These are phyloP conservation scores for Alternaria sp. DNA, from an alignment of 2,329 filamentous ascomycete species.

Conservation along the genomic window DNA sequence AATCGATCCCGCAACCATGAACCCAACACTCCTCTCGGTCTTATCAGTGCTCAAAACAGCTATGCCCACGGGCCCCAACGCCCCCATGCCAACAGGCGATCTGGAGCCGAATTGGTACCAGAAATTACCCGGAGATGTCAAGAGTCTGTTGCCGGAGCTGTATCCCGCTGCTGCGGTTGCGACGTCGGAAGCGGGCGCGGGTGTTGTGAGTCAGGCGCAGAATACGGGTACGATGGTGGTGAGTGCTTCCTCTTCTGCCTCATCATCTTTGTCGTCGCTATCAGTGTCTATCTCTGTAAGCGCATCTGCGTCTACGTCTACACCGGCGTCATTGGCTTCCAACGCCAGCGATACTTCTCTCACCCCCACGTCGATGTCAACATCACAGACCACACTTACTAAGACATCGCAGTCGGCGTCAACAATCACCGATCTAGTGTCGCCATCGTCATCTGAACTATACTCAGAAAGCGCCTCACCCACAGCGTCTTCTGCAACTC, in stretches of 20 bases:
- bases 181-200: neutral
- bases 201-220: neutral
- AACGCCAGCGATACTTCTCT: neutral
- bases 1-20: constrained; percentile 20
- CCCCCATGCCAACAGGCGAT: constrained; percentile 11
- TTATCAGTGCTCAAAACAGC: constrained; percentile 24
- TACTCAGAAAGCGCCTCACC: neutral
- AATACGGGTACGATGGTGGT: neutral
- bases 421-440: neutral
- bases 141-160: constrained; percentile 12
- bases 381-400: constrained; percentile 4
- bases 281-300: neutral
- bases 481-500: neutral
- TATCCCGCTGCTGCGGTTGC: constrained; percentile 15
- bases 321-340: neutral
- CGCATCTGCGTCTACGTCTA: neutral
- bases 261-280: neutral
- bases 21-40: constrained; percentile 19
- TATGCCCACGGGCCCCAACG: constrained; percentile 9
- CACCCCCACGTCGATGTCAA: neutral
- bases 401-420: constrained; percentile 11
- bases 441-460: neutral
- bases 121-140: constrained; percentile 20
- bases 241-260: neutral
- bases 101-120: constrained; percentile 20